Evolutionary conservation across 768 basidiomycete species (phyloP), one percentile per base, ranked within the genome.

Genomic region (Lactarius quietus): DNA sequence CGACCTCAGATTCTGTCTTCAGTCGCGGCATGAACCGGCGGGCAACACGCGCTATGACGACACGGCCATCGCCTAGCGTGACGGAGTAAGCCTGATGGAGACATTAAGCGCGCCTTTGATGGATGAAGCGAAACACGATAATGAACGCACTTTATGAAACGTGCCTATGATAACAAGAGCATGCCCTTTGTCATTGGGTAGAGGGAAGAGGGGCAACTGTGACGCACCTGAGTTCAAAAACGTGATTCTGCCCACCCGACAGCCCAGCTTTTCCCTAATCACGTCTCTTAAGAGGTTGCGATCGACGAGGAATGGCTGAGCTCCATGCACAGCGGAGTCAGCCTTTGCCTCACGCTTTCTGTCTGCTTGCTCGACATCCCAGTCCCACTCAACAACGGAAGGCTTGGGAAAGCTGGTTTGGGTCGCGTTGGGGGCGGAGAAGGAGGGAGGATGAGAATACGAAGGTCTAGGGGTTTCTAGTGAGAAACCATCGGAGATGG

Each of bases 1-100:
- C 91, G 9, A 92, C 88, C 72, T 94, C 92, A 0, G 92, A 93
- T 74, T 90, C 88, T 4, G 89, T 92, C 78, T 94, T 94, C 69
- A 92, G 82, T 38, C 88, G 83, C 1, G 91, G 88, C 90, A 93
- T 92, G 74, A 89, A 93, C 12, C 89, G 84, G 58, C 91, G 86
- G 3, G 92, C 92, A 28, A 93, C 89, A 43, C 91, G 84, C 7
- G 89, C 90, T 9, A 94, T 86, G 51, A 93, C 74, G 64, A 89
- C 81, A 58, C 82, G 77, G 18, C 81, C 77, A 70, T 88, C 84
- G 23, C 76, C 78, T 23, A 93, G 82, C 9, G 85, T 88, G 58
- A 93, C 78, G 2, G 91, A 81, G 77, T 92, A 93, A 35, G 89
- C 92, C 90, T 92, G 52, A 10, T 26, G 48, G 59, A 63, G 35